Percentiles rank a stretch among this genome's conserved stretches.
Evolutionary conservation across 768 basidiomycete genomes (phyloP).

Genomic region (Agrocybe praecox): DNA sequence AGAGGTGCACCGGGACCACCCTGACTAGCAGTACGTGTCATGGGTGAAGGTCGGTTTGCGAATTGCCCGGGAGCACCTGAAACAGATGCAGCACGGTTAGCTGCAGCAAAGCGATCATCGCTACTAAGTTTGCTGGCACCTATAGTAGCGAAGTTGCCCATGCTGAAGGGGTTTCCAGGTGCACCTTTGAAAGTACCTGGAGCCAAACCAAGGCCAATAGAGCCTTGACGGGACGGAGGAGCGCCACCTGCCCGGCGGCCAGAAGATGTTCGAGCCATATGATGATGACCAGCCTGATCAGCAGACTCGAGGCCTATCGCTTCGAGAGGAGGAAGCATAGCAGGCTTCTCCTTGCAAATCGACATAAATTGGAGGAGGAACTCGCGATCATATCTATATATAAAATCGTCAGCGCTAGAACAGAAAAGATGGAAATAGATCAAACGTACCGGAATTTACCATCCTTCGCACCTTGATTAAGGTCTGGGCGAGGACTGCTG

Average conservation of each 20-base stretch:
- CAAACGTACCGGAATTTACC: conserved; percentile 81
- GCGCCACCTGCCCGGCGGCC: conserved; percentile 53
- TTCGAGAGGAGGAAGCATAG: conserved; percentile 84
- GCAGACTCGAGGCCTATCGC: conserved; percentile 88
- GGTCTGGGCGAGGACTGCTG: conserved; percentile 78
- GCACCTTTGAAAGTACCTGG: conserved; percentile 49
- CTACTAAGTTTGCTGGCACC: conserved; percentile 59
- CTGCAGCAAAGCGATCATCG: conserved; percentile 63
- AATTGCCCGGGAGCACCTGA: conserved; percentile 54
- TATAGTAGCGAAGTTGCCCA: conserved; percentile 69
- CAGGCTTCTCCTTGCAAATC: conserved; percentile 94
- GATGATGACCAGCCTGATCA: conserved; percentile 47
- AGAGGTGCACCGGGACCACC: conserved; percentile 56
- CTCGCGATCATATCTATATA: conserved; percentile 87
- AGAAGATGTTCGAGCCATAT: conserved; percentile 64
- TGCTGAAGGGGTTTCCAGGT: conserved; percentile 43
- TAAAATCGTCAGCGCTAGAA: neutral
- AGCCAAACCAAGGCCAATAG: conserved; percentile 42
- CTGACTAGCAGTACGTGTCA: conserved; percentile 73
- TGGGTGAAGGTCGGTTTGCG: conserved; percentile 51
- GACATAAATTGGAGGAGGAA: conserved; percentile 97
- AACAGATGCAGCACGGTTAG: conserved; percentile 57
- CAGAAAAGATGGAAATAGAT: neutral
- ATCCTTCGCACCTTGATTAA: conserved; percentile 81
- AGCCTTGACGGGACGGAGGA: conserved; percentile 44